Evolutionary conservation across 768 basidiomycete genomes (phyloP).

Genomic region (Lactarius sanguifluus): DNA sequence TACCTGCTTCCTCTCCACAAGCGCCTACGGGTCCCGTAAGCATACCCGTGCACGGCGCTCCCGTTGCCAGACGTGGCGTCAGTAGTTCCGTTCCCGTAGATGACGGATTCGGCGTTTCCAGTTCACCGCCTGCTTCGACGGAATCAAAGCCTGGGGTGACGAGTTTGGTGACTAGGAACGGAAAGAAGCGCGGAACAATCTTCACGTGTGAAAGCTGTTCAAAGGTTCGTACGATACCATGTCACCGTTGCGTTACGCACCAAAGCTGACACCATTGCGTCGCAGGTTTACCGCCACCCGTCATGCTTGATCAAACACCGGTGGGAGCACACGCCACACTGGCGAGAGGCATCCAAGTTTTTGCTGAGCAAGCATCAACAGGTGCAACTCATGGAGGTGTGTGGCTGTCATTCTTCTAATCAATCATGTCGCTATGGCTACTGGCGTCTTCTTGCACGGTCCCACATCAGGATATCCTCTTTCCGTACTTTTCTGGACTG

Average conservation of each 20-base stretch:
- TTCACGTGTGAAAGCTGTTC: constrained; percentile 94
- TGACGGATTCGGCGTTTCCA: constrained; percentile 28
- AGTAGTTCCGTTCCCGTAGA: constrained; percentile 28
- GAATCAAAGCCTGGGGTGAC: constrained; percentile 32
- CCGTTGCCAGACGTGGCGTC: not conserved
- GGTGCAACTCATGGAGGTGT: constrained; percentile 90
- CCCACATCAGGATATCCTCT: not conserved
- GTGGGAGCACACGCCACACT: constrained; percentile 97
- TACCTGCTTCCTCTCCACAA: constrained; percentile 29
- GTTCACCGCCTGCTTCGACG: constrained; percentile 22
- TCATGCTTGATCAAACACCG: constrained; percentile 96
- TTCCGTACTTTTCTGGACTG: not conserved
- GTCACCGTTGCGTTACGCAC: not conserved
- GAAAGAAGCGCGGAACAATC: constrained; percentile 80
- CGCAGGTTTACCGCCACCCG: constrained; percentile 83
- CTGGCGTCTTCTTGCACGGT: not conserved
- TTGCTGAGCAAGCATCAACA: constrained; percentile 96
- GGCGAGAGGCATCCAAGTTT: constrained; percentile 90
- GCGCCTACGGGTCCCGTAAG: constrained; percentile 27
- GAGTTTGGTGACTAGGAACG: constrained; percentile 38
- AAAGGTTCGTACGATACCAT: constrained; percentile 57
- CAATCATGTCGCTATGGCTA: constrained; percentile 17
- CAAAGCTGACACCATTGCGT: constrained; percentile 17
- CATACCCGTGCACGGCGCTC: constrained; percentile 12
- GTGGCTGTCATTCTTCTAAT: constrained; percentile 27